Evolutionary conservation across 352 stramenopile genomes (phyloP), one percentile per base, ranked within the genome.

Genomic region (Pythium coloratum): DNA sequence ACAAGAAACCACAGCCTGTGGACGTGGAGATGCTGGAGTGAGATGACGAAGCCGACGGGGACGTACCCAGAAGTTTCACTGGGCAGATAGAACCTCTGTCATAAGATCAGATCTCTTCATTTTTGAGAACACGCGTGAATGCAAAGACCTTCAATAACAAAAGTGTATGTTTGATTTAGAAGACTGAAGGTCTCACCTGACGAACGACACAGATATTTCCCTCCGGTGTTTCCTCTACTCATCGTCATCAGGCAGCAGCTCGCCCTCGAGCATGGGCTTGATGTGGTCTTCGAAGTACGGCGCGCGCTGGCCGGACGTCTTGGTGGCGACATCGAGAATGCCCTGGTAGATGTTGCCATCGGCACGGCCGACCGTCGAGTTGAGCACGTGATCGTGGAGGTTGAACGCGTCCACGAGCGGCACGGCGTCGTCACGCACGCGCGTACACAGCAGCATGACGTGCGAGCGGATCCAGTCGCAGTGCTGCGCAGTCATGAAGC

Each of bases 1-100:
- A 93, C 26, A 95, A 93, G 67, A 82, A 92, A 61, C 67, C 92
- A 10, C 71, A 90, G 62, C 91, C 86, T 62, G 93, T 82, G 1
- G 83, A 95, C 46, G 76, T 90, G 33, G 85, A 92, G 71, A 88
- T 92, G 80, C 79, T 94, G 18, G 77, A 92, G 62, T 89, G 91
- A 36, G 74, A 82, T 33, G 81, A 81, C 32, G 82, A 94, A 50
- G 70, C 75, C n/a, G 71, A 60, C 13, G 28, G 9, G 53, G 32
- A 24, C 77, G 77, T 2, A 76, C 77, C 6, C 70, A 24, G 20
- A 24, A 24, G 20, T 24, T 24, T 24, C 20, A 24, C 20, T 24
- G 20, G 20, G 20, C 20, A 24, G 20, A 24, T 24, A 24, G 20
- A 24, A 24, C 20, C 20, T 24, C 20, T 38, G 33, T 38, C 5